Percentiles rank a stretch among this genome's conserved stretches.
These are phyloP conservation scores for Xylaria arbuscula DNA, from an alignment of 2,329 filamentous ascomycete genomes.

Conservation along the genomic window DNA sequence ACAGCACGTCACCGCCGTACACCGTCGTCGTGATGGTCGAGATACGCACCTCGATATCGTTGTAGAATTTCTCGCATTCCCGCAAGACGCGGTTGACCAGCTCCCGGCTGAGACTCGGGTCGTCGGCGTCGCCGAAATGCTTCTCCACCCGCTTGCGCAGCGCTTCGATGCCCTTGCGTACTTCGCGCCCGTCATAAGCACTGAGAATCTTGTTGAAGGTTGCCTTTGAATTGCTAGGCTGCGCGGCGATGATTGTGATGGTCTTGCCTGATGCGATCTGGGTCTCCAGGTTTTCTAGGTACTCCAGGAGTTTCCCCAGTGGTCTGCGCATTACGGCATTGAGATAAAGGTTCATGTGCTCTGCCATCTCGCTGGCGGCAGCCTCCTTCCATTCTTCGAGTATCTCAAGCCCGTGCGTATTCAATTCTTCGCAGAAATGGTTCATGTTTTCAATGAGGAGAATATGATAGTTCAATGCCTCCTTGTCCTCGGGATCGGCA, in stretches of 20 bases:
- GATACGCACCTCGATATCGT: slow-evolving; percentile 70
- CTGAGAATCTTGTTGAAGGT: slow-evolving; percentile 89
- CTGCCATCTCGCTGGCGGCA: slow-evolving; percentile 80
- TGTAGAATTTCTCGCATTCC: slow-evolving; percentile 72
- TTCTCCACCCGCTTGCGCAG: slow-evolving; percentile 94
- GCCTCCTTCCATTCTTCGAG: slow-evolving; percentile 85
- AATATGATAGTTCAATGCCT: slow-evolving; percentile 96
- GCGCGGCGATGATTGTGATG: slow-evolving; percentile 74
- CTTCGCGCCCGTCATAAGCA: slow-evolving; percentile 83
- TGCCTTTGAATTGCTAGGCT: slow-evolving; percentile 83
- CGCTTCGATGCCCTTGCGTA: slow-evolving; percentile 89
- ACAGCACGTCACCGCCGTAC: slow-evolving; percentile 72
- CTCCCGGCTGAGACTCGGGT: slow-evolving; percentile 70
- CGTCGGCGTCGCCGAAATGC: slow-evolving; percentile 92
- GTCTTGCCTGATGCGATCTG: slow-evolving; percentile 71
- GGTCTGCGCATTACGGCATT: slow-evolving; percentile 89
- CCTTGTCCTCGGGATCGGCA: slow-evolving; percentile 84
- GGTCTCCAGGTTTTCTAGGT: slow-evolving; percentile 87
- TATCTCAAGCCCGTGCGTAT: slow-evolving; percentile 77
- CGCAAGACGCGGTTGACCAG: slow-evolving; percentile 68
- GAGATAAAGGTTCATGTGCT: slow-evolving; percentile 90
- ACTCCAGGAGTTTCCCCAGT: slow-evolving; percentile 89
- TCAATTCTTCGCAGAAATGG: slow-evolving; percentile 92
- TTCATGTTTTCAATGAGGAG: slow-evolving; percentile 99
- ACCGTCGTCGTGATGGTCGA: slow-evolving; percentile 69